These are phyloP conservation scores for Primulina eburnea DNA, from an alignment of 257 asterid species.

Conservation along the genomic window DNA sequence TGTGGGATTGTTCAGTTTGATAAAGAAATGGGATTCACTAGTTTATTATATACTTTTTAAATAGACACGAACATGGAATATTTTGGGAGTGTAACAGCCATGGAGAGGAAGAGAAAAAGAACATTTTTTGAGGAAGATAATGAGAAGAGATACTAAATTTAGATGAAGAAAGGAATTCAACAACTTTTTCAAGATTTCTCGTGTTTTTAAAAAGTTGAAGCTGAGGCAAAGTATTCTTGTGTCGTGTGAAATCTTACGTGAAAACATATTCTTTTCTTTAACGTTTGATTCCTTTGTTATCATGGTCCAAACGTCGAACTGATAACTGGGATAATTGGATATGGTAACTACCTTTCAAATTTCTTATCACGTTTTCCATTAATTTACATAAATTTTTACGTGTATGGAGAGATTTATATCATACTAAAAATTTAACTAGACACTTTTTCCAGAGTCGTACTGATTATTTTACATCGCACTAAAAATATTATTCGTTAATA, in stretches of 20 bases:
- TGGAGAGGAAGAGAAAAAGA: slow-evolving; percentile 42
- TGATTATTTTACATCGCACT: too few species aligned
- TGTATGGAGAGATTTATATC: too few species aligned
- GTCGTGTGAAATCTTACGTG: slow-evolving; percentile 7
- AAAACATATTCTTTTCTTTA: slow-evolving; percentile 36
- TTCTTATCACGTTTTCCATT: too few species aligned
- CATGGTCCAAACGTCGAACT: too few species aligned
- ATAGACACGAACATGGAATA: slow-evolving; percentile 34
- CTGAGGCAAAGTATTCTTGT: slow-evolving; percentile 33
- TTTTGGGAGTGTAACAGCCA: slow-evolving; percentile 24
- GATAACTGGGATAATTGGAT: too few species aligned
- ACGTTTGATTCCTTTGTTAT: too few species aligned
- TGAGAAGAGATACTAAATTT: slow-evolving; percentile 34
- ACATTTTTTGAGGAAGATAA: slow-evolving; percentile 59
- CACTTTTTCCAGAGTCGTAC: too few species aligned
- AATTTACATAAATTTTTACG: too few species aligned
- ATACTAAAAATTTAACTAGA: too few species aligned
- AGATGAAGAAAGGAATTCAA: slow-evolving; percentile 57
- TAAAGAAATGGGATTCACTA: slow-evolving; percentile 25
- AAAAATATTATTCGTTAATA: too few species aligned
- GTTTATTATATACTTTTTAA: slow-evolving; percentile 38
- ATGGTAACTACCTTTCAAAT: too few species aligned
- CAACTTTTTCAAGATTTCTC: not conserved
- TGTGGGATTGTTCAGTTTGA: slow-evolving; percentile 27
- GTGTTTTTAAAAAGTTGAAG: slow-evolving; percentile 12